Evolutionary conservation across 306 rosid genomes (phyloP), one percentile per base, ranked within the genome.

Genomic region (Glycine latifolia): DNA sequence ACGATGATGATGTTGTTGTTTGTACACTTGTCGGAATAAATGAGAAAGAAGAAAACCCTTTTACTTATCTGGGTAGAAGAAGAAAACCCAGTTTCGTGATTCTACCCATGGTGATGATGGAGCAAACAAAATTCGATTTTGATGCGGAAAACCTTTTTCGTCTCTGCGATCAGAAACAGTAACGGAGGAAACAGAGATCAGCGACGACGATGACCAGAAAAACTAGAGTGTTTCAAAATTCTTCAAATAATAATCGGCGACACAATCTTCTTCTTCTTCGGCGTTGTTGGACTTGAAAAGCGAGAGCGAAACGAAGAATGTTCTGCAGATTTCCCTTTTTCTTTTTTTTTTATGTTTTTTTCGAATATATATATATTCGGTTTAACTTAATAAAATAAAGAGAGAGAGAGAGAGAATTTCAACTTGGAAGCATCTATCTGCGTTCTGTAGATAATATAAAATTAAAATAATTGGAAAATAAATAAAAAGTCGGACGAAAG

Each of bases 41-140:
- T 61, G 39, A 73, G 5, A 65, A 62, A 65, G 52, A 72, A 37
- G 35, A 35, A 58, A 26, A 37, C 71, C 77, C 66, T 78, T 78
- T 75, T 72, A 53, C 78, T 86, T 90, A 73, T 88, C 86, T 43
- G 20, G 59, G 83, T 73, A 87, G 65, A 7, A 58, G 79, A 67
- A 81, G 80, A 73, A 71, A 84, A 69, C 74, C 74, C 77, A 84
- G 35, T 80, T 80, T n/a, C 35, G 48, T 41, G 20, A 78, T 79
- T 83, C 53, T 62, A 20, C 15, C 47, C 82, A 71, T 83, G 17
- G 70, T 77, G 82, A 73, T 73, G 77, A 54, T 41, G 35, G 52
- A 65, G 60, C 6, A 26, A 33, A 55, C 77, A 66, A 65, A 80
- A 79, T 8, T 48, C 16, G 49, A 76, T 54, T 33, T 11, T 61